Evolutionary conservation across 768 basidiomycete genomes (phyloP), one percentile per base, ranked within the genome.

Genomic region (Cubamyces lactineus): DNA sequence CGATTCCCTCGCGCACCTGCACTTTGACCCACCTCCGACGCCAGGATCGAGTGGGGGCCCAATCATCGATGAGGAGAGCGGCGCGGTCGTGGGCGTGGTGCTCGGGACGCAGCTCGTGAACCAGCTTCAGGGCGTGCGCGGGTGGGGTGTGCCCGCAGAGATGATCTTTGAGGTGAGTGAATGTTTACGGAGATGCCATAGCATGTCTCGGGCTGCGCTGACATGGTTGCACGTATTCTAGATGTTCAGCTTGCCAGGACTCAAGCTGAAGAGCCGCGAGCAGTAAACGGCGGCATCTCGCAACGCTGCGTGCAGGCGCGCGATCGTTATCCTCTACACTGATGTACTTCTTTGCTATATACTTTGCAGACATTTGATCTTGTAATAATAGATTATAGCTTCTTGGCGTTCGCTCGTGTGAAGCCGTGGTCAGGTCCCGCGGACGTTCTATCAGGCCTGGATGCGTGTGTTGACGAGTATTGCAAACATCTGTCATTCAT

Each of bases 41-140:
- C 77, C 81, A 1, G 88, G 88, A 7, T 87, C 87, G 19, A 88
- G 87, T 58, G 88, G 89, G 4, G 88, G 87, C 1, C 88, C 88
- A 0, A 82, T 90, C 57, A 75, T 90, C 8, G 84, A 87, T 58
- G 79, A 80, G 63, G 78, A 83, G 62, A 83, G 74, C 28, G 87
- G 87, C 4, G 80, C 86, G 0, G 87, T 89, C 3, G 77, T 89
- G 1, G 89, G 89, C 1, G 75, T 89, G 16, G 79, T 87, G 67
- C 76, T 86, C 9, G 88, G 87, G 15, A 81, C 82, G 39, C 77
- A 82, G 66, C 83, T 85, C 81, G 80, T 84, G 58, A 85, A 76
- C 63, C 70, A 79, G 6, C 74, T 85, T 4, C 81, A 84, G 64
- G 86, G 86, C 15, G 62, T 79, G 41, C 72, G 81, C 15, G 86